Evolutionary conservation across 2,329 filamentous ascomycete species (phyloP), one percentile per base, ranked within the genome.

Genomic region (Aureobasidium sp.): DNA sequence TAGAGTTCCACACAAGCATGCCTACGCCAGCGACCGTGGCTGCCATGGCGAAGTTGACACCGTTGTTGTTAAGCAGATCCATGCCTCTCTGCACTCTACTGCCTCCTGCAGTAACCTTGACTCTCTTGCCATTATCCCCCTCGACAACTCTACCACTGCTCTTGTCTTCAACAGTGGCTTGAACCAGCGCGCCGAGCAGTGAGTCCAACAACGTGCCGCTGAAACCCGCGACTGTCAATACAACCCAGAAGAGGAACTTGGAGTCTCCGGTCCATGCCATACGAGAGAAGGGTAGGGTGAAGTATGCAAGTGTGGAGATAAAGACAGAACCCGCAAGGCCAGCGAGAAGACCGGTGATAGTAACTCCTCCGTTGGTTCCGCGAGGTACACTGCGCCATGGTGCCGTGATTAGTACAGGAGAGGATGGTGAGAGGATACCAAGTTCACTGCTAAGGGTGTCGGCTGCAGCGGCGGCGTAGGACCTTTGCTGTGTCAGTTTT

Each of bases 371-470:
- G 75, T 99, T 99, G 48, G 96, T 98, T 58, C 96, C 96, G 1
- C 88, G 91, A 0, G 96, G 95, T 0, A 98, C 96, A 69, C 88
- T 87, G 67, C 92, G 90, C 73, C 96, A 85, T 20, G 87, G 89
- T 18, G 93, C 95, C 5, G 94, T 98, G 75, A 99, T 95, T 43
- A 99, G 88, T 42, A 95, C 90, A 11, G 96, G 96, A 51, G 88
- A 82, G 29, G 86, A 86, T 67, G 85, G 88, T 9, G 95, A 92
- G 16, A 99, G 85, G 65, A 99, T 99, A 18, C 96, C 96, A 25
- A 99, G 89, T 81, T 99, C 96, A 15, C 94, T 97, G 66, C 93
- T 95, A 77, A 98, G 96, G 0, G 96, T 99, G 78, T 99, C 96
- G 58, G 95, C 93, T 25, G 94, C 90, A 13, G 97, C 94, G 56